These are phyloP conservation scores for Daphne laureola DNA, from an alignment of 441 rosid species.

Conservation along the genomic window DNA sequence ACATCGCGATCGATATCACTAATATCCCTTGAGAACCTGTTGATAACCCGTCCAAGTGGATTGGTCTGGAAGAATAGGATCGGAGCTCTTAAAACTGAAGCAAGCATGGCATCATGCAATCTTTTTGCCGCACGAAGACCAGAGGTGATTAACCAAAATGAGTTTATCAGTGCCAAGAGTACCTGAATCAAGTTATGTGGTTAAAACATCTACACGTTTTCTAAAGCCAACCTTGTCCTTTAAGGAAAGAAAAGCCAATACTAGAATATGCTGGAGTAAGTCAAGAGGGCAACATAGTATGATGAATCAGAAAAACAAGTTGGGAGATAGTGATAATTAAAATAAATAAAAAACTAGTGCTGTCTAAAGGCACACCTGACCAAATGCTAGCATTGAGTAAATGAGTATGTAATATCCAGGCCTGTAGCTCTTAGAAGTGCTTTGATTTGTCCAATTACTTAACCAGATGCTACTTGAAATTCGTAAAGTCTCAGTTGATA, in stretches of 20 bases:
- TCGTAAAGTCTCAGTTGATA: conserved; percentile 75
- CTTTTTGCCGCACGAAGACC: conserved; percentile 80
- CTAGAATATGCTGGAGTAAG: neutral
- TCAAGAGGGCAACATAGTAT: too few relatives aligned
- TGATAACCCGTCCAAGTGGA: conserved; percentile 83
- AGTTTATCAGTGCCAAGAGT: conserved; percentile 61
- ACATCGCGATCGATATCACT: conserved; percentile 88
- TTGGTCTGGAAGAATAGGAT: conserved; percentile 95
- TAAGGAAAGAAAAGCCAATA: neutral
- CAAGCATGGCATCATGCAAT: conserved; percentile 78
- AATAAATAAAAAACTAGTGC: neutral
- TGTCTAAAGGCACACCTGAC: conserved; percentile 57
- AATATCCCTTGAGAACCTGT: conserved; percentile 90
- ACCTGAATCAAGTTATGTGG: conserved; percentile 42
- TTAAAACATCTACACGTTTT: neutral
- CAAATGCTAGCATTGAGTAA: conserved; percentile 76
- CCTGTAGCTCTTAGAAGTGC: conserved; percentile 48
- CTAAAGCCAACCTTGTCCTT: neutral
- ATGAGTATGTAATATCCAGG: conserved; percentile 53
- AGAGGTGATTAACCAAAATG: conserved; percentile 84
- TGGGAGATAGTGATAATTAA: conserved; percentile 3
- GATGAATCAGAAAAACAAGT: neutral
- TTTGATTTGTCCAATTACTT: conserved; percentile 90
- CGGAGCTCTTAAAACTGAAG: conserved; percentile 76
- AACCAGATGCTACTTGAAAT: conserved; percentile 90